phyloP scores from a whole-genome alignment of 1,284 basidiomycete genomes.

The Clitocybe nebularis region DNA sequence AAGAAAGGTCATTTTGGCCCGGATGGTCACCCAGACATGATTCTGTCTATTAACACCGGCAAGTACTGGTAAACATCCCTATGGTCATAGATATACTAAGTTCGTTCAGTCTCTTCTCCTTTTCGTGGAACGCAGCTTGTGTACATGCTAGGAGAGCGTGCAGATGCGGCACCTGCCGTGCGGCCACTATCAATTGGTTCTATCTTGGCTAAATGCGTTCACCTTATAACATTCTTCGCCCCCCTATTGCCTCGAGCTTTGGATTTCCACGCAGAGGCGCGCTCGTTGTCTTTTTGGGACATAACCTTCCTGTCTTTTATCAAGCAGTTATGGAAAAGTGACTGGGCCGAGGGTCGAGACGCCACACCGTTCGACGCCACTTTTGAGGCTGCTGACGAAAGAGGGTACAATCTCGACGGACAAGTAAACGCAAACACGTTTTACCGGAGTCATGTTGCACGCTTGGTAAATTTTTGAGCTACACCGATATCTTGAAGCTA shows the following conservation, averaged over 20 bases:
- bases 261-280: conserved; percentile 43
- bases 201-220: conserved; percentile 35
- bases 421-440: conserved; percentile 32
- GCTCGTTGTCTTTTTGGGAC: conserved; percentile 36
- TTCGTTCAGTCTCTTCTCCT: conserved; percentile 42
- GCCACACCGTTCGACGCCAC: conserved; percentile 47
- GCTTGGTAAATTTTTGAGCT: no score
- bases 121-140: conserved; percentile 48
- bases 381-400: conserved; percentile 40
- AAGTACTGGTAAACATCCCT: conserved; percentile 8
- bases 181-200: conserved; percentile 38
- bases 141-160: conserved; percentile 41
- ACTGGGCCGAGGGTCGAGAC: conserved; percentile 47
- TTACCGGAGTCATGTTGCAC: conserved; percentile 40
- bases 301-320: conserved; percentile 30
- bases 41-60: conserved; percentile 44
- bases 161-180: conserved; percentile 38
- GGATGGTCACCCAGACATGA: conserved; percentile 38
- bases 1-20: conserved; percentile 38
- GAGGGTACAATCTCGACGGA: conserved; percentile 40
- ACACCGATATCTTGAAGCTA: no score
- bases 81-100: conserved; percentile 8
- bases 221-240: conserved; percentile 39
- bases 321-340: conserved; percentile 40
- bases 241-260: conserved; percentile 35